phyloP scores from a whole-genome alignment of 2,329 filamentous ascomycete genomes.

The Fusarium sp. region DNA sequence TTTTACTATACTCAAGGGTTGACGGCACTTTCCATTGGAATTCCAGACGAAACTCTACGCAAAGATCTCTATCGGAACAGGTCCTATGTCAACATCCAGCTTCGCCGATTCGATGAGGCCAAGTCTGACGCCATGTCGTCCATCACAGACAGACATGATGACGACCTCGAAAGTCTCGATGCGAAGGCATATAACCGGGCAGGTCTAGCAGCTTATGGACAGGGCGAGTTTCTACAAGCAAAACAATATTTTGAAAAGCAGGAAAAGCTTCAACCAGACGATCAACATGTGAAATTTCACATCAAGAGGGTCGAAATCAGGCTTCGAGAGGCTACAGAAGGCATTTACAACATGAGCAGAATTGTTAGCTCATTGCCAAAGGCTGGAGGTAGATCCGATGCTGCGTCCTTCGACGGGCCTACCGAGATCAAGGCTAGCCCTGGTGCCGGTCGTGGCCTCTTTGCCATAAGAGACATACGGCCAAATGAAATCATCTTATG shows the following conservation, averaged over 20 bases:
- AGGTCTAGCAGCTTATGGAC: constrained; percentile 49
- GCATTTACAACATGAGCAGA: constrained; percentile 42
- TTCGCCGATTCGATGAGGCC: constrained; percentile 51
- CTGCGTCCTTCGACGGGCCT: constrained; percentile 46
- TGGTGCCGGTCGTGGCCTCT: constrained; percentile 53
- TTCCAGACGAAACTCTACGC: constrained; percentile 28
- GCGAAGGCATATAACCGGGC: constrained; percentile 52
- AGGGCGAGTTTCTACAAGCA: constrained; percentile 45
- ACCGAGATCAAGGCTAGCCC: constrained; percentile 47
- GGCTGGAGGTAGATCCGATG: constrained; percentile 49
- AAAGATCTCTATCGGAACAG: constrained; percentile 52
- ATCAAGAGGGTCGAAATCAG: constrained; percentile 40
- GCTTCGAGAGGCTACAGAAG: constrained; percentile 43
- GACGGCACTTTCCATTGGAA: neutral
- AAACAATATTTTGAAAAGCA: constrained; percentile 44
- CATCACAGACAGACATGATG: constrained; percentile 35
- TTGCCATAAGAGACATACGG: constrained; percentile 50
- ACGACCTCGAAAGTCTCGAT: constrained; percentile 41
- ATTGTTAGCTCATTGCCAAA: constrained; percentile 42
- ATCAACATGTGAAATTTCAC: constrained; percentile 33
- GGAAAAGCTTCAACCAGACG: constrained; percentile 42
- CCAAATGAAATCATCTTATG: constrained; percentile 51
- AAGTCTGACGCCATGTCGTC: constrained; percentile 49
- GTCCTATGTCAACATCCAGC: constrained; percentile 50
- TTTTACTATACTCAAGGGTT: constrained; percentile 48